A percentile compares a stretch with the other conserved stretches of the same genome.
Conservation (phyloP, 192 early-diverging fungal genomes). For the Bifiguratus adelaidae region DNA sequence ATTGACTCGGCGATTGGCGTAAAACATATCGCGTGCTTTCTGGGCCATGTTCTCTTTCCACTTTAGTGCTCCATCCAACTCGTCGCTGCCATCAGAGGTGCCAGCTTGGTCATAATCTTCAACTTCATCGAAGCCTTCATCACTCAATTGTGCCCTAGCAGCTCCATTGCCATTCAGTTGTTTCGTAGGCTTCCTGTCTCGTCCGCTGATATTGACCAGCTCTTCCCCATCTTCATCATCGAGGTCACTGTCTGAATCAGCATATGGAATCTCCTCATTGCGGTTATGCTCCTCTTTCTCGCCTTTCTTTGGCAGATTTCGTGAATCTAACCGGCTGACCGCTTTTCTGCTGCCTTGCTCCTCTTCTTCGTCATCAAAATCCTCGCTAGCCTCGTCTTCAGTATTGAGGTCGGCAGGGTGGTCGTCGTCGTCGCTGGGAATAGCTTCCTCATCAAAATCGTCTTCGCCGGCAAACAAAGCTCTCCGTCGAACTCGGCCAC, state of each 20-base stretch:
- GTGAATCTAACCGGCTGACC: constrained; percentile 19
- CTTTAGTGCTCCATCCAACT: constrained; percentile 35
- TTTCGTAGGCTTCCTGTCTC: constrained; percentile 5
- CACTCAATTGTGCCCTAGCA: constrained; percentile 13
- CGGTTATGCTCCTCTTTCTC: constrained; percentile 16
- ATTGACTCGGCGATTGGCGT: constrained; percentile 52
- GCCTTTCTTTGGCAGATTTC: constrained; percentile 24
- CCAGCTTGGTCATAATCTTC: constrained; percentile 20
- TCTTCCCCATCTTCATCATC: constrained; percentile 29
- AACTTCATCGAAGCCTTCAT: constrained; percentile 12
- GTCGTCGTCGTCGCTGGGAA: constrained; percentile 23
- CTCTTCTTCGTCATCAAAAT: constrained; percentile 26
- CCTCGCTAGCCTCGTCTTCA: constrained; percentile 21
- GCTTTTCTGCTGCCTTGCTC: constrained; percentile 25
- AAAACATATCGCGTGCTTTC: constrained; percentile 47
- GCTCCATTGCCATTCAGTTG: constrained; percentile 7
- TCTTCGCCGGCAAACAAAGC: constrained; percentile 52
- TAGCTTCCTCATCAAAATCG: constrained; percentile 34
- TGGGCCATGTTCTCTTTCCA: constrained; percentile 64
- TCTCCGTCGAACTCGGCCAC: constrained; percentile 40
- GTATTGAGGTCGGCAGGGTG: constrained; percentile 23
- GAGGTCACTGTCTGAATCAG: constrained; percentile 69
- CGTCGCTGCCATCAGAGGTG: constrained; percentile 11
- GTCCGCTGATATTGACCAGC: constrained; percentile 22
- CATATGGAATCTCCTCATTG: constrained; percentile 30